phyloP scores from a whole-genome alignment of 345 rosid species.

The Lumnitzera racemosa region DNA sequence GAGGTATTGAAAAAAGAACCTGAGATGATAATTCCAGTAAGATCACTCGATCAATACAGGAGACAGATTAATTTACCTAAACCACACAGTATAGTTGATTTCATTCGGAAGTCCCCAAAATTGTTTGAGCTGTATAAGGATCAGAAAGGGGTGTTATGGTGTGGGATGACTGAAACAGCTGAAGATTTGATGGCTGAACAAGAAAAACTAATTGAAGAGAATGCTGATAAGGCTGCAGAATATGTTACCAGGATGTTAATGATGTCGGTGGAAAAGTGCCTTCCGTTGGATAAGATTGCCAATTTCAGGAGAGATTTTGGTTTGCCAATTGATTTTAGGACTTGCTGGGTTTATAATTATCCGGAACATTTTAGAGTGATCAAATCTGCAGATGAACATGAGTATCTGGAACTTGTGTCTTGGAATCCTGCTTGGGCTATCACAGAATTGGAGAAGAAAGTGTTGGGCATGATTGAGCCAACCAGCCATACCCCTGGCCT shows the following conservation, averaged over 20 bases:
- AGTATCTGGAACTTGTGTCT: slow-evolving; percentile 58
- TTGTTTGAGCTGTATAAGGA: slow-evolving; percentile 74
- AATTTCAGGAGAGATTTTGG: slow-evolving; percentile 84
- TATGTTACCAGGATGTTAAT: slow-evolving; percentile 69
- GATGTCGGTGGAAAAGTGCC: slow-evolving; percentile 61
- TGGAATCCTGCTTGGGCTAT: slow-evolving; percentile 86
- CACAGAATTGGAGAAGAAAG: slow-evolving; percentile 73
- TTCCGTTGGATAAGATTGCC: slow-evolving; percentile 58
- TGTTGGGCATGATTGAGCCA: slow-evolving; percentile 26
- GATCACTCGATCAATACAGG: slow-evolving; percentile 48
- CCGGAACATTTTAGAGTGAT: slow-evolving; percentile 62
- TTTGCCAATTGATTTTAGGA: slow-evolving; percentile 65
- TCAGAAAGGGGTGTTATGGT: slow-evolving; percentile 63
- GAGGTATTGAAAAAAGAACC: slow-evolving; percentile 59
- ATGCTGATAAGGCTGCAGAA: slow-evolving; percentile 64
- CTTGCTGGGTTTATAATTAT: slow-evolving; percentile 57
- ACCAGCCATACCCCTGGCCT: slow-evolving; percentile 46
- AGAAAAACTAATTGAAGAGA: slow-evolving; percentile 50
- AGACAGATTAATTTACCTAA: slow-evolving; percentile 52
- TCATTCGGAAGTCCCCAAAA: slow-evolving; percentile 66
- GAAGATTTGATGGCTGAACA: slow-evolving; percentile 60
- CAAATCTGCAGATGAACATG: slow-evolving; percentile 32
- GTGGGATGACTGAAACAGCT: slow-evolving; percentile 62
- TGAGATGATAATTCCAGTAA: slow-evolving; percentile 60
- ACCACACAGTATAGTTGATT: slow-evolving; percentile 57